phyloP scores from a whole-genome alignment of 2,329 filamentous ascomycete species.

The Aspergillus niger region DNA sequence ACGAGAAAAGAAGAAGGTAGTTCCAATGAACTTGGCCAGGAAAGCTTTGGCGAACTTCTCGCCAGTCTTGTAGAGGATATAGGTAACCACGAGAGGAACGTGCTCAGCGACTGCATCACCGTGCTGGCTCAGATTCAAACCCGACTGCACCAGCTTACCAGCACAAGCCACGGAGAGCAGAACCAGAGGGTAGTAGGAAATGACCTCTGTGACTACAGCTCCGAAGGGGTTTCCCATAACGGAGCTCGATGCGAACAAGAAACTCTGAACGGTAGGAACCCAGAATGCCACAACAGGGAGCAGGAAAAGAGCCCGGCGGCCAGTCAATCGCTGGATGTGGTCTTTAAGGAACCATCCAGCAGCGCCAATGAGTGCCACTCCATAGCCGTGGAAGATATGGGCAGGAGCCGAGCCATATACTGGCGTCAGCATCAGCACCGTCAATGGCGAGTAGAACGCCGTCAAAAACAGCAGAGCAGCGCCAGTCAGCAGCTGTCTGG shows the following conservation, averaged over 20 bases:
- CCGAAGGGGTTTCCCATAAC: slow-evolving; percentile 69
- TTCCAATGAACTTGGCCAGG: slow-evolving; percentile 59
- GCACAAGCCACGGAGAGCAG: slow-evolving; percentile 65
- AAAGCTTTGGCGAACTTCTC: slow-evolving; percentile 45
- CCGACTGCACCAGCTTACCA: slow-evolving; percentile 63
- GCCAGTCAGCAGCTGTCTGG: slow-evolving; percentile 29
- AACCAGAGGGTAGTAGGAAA: slow-evolving; percentile 72
- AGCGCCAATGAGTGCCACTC: slow-evolving; percentile 67
- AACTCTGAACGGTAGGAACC: slow-evolving; percentile 71
- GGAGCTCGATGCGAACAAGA: slow-evolving; percentile 68
- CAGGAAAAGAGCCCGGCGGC: slow-evolving; percentile 51
- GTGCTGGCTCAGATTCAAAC: slow-evolving; percentile 57
- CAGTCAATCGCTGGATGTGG: slow-evolving; percentile 51
- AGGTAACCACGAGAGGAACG: slow-evolving; percentile 66
- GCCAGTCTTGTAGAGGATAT: slow-evolving; percentile 60
- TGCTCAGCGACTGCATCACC: slow-evolving; percentile 64
- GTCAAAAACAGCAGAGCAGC: slow-evolving; percentile 41
- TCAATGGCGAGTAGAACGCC: slow-evolving; percentile 45
- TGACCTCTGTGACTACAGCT: slow-evolving; percentile 70
- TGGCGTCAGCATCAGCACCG: slow-evolving; percentile 74
- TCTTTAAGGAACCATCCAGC: slow-evolving; percentile 71
- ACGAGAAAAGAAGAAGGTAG: slow-evolving; percentile 66
- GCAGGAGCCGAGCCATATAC: slow-evolving; percentile 85
- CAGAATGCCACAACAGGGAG: slow-evolving; percentile 75
- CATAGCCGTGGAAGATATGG: slow-evolving; percentile 68